Base-by-base conservation (phyloP, 2,329 filamentous ascomycete genomes). In the Cryphonectria parasitica region DNA sequence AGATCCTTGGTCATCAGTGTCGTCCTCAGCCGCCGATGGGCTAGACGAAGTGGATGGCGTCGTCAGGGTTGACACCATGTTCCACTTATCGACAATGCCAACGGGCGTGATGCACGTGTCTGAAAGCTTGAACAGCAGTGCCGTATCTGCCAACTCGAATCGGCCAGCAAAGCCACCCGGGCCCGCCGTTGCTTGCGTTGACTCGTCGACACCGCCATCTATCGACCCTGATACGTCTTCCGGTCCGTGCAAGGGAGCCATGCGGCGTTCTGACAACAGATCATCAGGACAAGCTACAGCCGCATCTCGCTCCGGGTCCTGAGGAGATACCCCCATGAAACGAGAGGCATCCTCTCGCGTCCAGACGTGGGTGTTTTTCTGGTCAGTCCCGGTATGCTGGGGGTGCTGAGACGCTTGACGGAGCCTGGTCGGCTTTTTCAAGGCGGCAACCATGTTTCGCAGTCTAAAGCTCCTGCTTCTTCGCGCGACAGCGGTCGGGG, bases 31-130 rank as follows among this genome's bases (percentile, higher is more conserved):
- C 61, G 39, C 61, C 39, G 17, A 45, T 7, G 61, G 34, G n/a
- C 36, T 43, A n/a, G 61, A 19, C 17, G 41, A 45, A 45, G 34
- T 4, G 43, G 63, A n/a, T 22, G 39, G 15, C 52, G 25, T n/a
- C 49, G 41, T n/a, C 63, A 45, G 22, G 31, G 41, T 41, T 28
- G 22, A 31, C 11, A 52, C 15, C 49, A 19, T 22, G 2, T 64
- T 28, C 63, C 63, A 64, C 28, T 64, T 49, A 19, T 64, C 63
- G 15, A 64, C 15, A 28, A 64, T 64, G n/a, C 63, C 63, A 28
- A 64, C 63, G 28, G 63, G 63, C 7, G 39, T 52, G 25, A 49
- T 28, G 43, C 63, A 64, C 17, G 63, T 64, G 43, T 64, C 63
- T 52, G 63, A 64, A 19, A 64, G 41, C 25, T 64, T 31, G 28